phyloP scores from a whole-genome alignment of 257 asterid species.

The Solanum corneliomulleri region DNA sequence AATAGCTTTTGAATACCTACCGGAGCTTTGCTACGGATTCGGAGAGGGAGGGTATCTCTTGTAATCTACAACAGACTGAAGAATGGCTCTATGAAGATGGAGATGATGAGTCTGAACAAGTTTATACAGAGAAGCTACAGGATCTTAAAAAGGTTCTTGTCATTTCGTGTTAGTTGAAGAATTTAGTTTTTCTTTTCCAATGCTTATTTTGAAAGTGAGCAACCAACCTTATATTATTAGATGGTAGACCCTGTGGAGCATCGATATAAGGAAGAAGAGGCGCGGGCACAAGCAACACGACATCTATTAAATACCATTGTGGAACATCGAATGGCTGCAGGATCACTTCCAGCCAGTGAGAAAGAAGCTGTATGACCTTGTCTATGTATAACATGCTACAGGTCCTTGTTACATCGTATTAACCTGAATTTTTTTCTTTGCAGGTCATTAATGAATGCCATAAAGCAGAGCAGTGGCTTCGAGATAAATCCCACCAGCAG shows the following conservation, averaged over 20 bases:
- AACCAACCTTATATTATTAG: conserved; percentile 20
- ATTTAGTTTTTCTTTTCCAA: not conserved
- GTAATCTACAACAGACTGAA: conserved; percentile 68
- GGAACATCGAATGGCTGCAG: conserved; percentile 55
- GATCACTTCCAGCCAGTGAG: conserved; percentile 51
- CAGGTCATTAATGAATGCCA: conserved; percentile 71
- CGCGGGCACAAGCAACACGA: conserved; percentile 55
- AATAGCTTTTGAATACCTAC: conserved; percentile 59
- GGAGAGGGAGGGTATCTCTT: conserved; percentile 64
- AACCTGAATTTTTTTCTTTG: conserved; percentile 10
- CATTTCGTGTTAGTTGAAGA: not conserved
- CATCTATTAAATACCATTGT: conserved; percentile 42
- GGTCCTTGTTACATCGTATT: not conserved
- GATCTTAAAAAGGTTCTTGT: conserved; percentile 65
- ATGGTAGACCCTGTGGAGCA: conserved; percentile 77
- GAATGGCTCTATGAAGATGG: conserved; percentile 98
- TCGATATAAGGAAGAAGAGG: conserved; percentile 77
- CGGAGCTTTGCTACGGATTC: conserved; percentile 74
- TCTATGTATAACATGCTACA: not conserved
- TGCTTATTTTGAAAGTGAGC: not conserved
- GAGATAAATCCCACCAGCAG: conserved; percentile 63
- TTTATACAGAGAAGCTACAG: conserved; percentile 53
- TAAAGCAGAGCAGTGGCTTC: conserved; percentile 80
- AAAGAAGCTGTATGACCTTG: conserved; percentile 52
- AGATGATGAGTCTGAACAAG: conserved; percentile 80